Evolutionary conservation across 352 stramenopile genomes (phyloP), one percentile per base, ranked within the genome.

Genomic region (Phytophthora sp.): DNA sequence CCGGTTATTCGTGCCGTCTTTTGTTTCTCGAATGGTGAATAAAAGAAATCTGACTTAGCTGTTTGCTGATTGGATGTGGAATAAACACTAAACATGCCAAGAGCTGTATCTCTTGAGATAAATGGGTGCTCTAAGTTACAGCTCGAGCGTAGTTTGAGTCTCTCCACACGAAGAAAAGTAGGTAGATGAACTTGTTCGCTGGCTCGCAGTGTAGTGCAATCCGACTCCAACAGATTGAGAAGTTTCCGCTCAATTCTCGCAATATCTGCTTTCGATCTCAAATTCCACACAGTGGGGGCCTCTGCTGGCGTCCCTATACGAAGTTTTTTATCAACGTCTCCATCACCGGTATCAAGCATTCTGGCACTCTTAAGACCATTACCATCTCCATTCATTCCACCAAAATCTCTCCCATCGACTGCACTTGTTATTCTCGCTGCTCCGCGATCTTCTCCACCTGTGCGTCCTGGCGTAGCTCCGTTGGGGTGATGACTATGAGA

Each of bases 21-120:
- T 13, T 83, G 65, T 37, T 81, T 82, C n/a, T 86, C 77, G 20
- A 87, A 86, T 1, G 79, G 79, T 3, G 79, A 87, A 61, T 84
- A 87, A 49, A 86, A 83, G 49, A 84, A 87, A 28, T 82, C 78
- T 4, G 66, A 73, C 39, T 77, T 76, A 0, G 45, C 54, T 18
- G 28, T 35, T 59, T 67, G 64, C 8, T 68, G 41, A 12, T 23
- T 59, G 35, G 54, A 62, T 34, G 37, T 9, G 15, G 53, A 62
- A 38, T 54, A 65, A 18, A 37, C 18, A n/a, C 71, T 67, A 44
- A 75, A 89, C 44, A 74, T 66, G 13, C 41, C 21, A 11, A 90
- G 39, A 13, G 76, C 72, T 13, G 41, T 77, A 6, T 52, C 46
- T 35, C 62, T 69, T 8, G 71, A 72, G 12, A 87, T 21, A 50